A percentile compares a stretch with the other conserved stretches of the same genome.
phyloP scores from a whole-genome alignment of 2,329 filamentous ascomycete species.

The Fusarium piperis region DNA sequence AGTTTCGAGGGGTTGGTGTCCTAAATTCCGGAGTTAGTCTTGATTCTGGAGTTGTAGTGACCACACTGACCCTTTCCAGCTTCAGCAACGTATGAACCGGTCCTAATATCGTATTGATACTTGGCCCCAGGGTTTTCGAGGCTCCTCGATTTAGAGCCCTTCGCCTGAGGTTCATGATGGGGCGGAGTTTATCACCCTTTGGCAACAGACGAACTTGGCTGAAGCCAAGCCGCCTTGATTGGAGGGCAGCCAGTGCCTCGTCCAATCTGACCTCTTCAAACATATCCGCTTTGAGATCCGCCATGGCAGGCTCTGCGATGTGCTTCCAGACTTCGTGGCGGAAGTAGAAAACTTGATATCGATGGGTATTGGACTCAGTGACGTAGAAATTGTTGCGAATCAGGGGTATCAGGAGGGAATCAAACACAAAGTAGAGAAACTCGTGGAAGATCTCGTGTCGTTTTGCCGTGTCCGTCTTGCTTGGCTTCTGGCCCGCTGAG shows the following conservation, averaged over 20 bases:
- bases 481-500: slow-evolving; percentile 63
- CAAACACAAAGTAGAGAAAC: slow-evolving; percentile 91
- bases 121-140: slow-evolving; percentile 67
- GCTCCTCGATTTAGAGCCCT: slow-evolving; percentile 65
- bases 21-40: slow-evolving; percentile 40
- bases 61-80: slow-evolving; percentile 72
- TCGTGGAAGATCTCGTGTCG: slow-evolving; percentile 83
- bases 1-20: slow-evolving; percentile 65
- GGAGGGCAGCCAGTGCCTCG: slow-evolving; percentile 66
- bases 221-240: slow-evolving; percentile 74
- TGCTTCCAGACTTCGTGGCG: slow-evolving; percentile 91
- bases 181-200: slow-evolving; percentile 78
- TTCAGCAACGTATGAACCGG: slow-evolving; percentile 82
- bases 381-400: slow-evolving; percentile 91
- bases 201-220: slow-evolving; percentile 85
- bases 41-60: not conserved
- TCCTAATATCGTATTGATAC: slow-evolving; percentile 64
- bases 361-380: slow-evolving; percentile 85
- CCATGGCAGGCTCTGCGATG: slow-evolving; percentile 77
- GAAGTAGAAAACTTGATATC: slow-evolving; percentile 89
- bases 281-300: slow-evolving; percentile 73
- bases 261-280: slow-evolving; percentile 78
- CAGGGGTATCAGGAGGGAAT: slow-evolving; percentile 89
- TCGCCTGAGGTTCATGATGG: slow-evolving; percentile 87
- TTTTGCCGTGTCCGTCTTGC: slow-evolving; percentile 77